Percentiles rank a stretch among this genome's conserved stretches.
Conservation (phyloP, 305 asterid genomes). For the Withania somnifera region DNA sequence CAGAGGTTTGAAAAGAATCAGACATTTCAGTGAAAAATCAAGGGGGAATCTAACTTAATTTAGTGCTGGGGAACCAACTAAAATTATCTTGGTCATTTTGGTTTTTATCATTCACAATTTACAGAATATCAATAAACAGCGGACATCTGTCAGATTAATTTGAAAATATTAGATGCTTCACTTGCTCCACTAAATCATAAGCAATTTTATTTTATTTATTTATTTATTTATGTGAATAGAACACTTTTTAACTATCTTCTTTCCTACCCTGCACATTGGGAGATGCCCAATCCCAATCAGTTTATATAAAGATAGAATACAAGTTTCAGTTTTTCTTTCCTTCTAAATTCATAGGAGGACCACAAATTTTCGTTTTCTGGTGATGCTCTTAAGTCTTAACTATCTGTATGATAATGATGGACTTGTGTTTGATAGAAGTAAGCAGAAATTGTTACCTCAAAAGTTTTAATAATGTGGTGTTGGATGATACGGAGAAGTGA, state of each 20-base stretch:
- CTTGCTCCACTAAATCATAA: conserved; percentile 30
- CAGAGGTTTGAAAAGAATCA: background rate
- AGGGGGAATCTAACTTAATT: conserved; percentile 8
- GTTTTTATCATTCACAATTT: conserved; percentile 14
- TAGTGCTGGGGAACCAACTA: conserved; percentile 8
- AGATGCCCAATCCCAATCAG: conserved; percentile 17
- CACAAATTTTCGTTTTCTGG: background rate
- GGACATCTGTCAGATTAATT: conserved; percentile 68
- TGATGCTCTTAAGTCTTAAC: background rate
- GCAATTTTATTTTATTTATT: conserved; percentile 10
- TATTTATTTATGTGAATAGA: no score
- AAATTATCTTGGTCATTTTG: conserved; percentile 13
- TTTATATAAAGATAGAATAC: conserved; percentile 49
- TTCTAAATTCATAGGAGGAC: background rate
- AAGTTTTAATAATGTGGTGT: no score
- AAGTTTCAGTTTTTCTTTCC: conserved; percentile 36
- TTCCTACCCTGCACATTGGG: conserved; percentile 33
- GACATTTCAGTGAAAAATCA: background rate
- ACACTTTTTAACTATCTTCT: conserved; percentile 7
- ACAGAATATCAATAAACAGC: conserved; percentile 23
- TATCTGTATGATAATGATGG: background rate
- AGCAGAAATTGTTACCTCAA: no score
- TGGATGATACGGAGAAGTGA: background rate
- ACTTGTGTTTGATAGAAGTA: no score
- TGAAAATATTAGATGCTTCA: conserved; percentile 18